phyloP scores from a whole-genome alignment of 2,329 filamentous ascomycete genomes.

The Xylogone sp. region DNA sequence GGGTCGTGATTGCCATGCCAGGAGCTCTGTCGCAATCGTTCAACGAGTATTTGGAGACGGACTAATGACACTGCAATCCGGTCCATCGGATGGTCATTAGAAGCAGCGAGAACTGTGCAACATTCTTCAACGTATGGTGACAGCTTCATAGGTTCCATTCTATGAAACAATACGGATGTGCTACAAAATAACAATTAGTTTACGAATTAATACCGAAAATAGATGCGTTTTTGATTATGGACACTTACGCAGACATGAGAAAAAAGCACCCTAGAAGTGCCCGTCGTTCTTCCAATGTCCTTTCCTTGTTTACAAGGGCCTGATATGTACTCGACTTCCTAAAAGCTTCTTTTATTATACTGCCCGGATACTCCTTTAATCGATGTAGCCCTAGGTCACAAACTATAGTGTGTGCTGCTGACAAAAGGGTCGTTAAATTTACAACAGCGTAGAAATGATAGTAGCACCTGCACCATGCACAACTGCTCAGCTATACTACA shows the following conservation, averaged over 20 bases:
- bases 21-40: constrained; percentile 10
- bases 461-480: constrained; percentile 8
- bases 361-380: background rate
- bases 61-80: constrained; percentile 6
- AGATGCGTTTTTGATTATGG: background rate
- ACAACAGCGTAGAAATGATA: constrained; percentile 10
- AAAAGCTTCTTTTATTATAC: background rate
- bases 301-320: background rate
- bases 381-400: constrained; percentile 14
- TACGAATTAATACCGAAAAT: background rate
- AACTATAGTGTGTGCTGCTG: constrained; percentile 8
- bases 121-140: constrained; percentile 15
- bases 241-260: constrained; percentile 11
- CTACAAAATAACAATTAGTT: constrained; percentile 2
- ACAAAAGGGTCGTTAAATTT: constrained; percentile 10
- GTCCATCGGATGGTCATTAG: constrained; percentile 7
- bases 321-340: background rate
- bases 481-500: background rate
- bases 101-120: constrained; percentile 8
- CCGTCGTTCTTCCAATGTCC: constrained; percentile 11
- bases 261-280: constrained; percentile 13
- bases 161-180: constrained; percentile 11
- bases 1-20: constrained; percentile 6
- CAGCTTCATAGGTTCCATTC: constrained; percentile 8
- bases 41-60: constrained; percentile 8